phyloP scores from a whole-genome alignment of 2,329 filamentous ascomycete species.

The Aspergillus cejpii region DNA sequence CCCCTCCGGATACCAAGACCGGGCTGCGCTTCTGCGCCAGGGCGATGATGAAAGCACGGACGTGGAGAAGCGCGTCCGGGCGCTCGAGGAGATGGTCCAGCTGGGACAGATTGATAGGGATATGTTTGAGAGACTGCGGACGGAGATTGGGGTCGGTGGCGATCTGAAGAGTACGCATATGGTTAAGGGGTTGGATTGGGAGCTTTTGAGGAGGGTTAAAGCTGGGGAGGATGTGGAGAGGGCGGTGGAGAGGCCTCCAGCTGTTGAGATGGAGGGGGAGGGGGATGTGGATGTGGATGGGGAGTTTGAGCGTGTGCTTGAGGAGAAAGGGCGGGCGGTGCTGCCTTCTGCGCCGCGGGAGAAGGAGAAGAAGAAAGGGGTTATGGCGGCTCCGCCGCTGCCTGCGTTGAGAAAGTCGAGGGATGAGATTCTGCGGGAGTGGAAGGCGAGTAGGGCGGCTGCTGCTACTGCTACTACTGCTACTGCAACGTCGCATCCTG shows the following conservation, averaged over 20 bases:
- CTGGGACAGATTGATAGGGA: conserved; percentile 73
- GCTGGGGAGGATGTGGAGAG: conserved; percentile 51
- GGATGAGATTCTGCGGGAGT: conserved; percentile 54
- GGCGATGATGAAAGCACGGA: conserved; percentile 47
- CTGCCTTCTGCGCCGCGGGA: conserved; percentile 27
- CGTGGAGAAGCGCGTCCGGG: conserved; percentile 61
- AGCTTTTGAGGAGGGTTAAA: conserved; percentile 49
- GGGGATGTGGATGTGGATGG: conserved; percentile 55
- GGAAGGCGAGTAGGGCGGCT: conserved; percentile 48
- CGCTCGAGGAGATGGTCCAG: conserved; percentile 74
- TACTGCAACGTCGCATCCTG: conserved; percentile 33
- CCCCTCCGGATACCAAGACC: conserved; percentile 75
- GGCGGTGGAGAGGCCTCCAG: conserved; percentile 14
- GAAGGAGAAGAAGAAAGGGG: conserved; percentile 47
- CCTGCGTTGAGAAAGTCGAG: conserved; percentile 48
- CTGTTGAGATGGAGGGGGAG: conserved; percentile 25
- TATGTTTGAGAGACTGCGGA: conserved; percentile 67
- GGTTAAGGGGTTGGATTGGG: conserved; percentile 86
- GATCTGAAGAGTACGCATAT: conserved; percentile 75
- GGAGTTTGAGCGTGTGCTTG: conserved; percentile 45
- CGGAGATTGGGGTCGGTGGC: conserved; percentile 70
- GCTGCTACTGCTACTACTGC: conserved; percentile 38
- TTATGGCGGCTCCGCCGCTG: conserved; percentile 39
- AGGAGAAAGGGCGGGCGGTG: conserved; percentile 32
- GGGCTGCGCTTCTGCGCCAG: conserved; percentile 59